phyloP scores from a whole-genome alignment of 148 eudicot genomes.

The Fagopyrum tataricum region DNA sequence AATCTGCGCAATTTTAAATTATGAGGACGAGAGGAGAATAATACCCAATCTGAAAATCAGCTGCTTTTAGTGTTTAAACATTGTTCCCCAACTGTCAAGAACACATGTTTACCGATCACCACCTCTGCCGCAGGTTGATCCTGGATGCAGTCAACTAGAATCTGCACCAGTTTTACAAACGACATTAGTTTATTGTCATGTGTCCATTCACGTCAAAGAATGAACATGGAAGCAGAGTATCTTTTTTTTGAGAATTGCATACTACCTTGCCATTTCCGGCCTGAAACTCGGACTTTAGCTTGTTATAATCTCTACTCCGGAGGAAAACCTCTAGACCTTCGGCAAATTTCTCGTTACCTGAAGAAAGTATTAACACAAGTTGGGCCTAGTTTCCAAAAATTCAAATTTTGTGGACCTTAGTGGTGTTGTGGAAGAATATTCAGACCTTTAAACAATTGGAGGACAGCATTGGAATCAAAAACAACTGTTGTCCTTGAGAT shows the following conservation, averaged over 20 bases:
- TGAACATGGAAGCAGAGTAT: not conserved
- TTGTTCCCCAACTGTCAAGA: slow-evolving; percentile 73
- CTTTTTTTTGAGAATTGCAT: not conserved
- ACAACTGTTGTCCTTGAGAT: slow-evolving; percentile 61
- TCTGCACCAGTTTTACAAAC: slow-evolving; percentile 23
- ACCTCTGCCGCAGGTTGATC: slow-evolving; percentile 53
- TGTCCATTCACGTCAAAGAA: not conserved
- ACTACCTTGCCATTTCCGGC: slow-evolving; percentile 65
- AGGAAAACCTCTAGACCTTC: slow-evolving; percentile 53
- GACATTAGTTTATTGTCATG: not conserved
- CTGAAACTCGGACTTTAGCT: slow-evolving; percentile 67
- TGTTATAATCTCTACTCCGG: slow-evolving; percentile 54
- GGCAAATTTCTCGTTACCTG: slow-evolving; percentile 50
- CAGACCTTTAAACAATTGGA: slow-evolving; percentile 51
- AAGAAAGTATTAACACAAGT: not conserved
- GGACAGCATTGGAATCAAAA: slow-evolving; percentile 47
- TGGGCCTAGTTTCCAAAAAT: not conserved
- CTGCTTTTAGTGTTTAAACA: slow-evolving; percentile 12
- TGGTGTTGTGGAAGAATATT: not conserved
- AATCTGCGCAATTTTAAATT: not conserved
- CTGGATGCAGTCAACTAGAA: slow-evolving; percentile 54
- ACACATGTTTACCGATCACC: slow-evolving; percentile 47
- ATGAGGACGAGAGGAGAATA: not conserved
- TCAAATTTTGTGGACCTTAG: not conserved
- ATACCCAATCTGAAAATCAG: not conserved